Percentiles rank a stretch among this genome's conserved stretches.
phyloP scores from a whole-genome alignment of 2,329 filamentous ascomycete species.

The Clathrospora elynae region DNA sequence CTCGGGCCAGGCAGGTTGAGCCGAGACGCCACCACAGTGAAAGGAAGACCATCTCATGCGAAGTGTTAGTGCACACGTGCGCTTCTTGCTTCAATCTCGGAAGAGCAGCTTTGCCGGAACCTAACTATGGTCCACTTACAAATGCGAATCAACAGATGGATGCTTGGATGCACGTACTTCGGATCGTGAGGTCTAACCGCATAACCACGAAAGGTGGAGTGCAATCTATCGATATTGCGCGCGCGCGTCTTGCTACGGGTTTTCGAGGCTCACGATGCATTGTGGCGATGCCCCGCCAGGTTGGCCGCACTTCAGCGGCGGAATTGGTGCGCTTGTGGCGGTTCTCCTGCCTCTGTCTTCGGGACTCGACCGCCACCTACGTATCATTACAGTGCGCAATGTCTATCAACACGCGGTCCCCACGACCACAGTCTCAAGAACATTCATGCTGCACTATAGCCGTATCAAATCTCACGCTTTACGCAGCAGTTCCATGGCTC shows the following conservation, averaged over 20 bases:
- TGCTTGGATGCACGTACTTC: neutral
- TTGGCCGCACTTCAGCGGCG: slow-evolving; percentile 15
- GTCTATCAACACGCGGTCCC: neutral
- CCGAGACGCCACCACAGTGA: too few relatives aligned
- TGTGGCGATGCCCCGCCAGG: slow-evolving; percentile 18
- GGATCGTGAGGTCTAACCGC: slow-evolving; percentile 6
- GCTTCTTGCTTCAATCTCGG: neutral
- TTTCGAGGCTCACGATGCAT: slow-evolving; percentile 3
- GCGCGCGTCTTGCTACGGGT: slow-evolving; percentile 9
- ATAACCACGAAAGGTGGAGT: slow-evolving; percentile 7
- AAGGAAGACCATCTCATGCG: slow-evolving; percentile 1
- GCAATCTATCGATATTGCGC: slow-evolving; percentile 10
- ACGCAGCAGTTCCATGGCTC: slow-evolving; percentile 20
- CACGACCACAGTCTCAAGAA: too few relatives aligned
- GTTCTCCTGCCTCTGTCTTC: slow-evolving; percentile 5
- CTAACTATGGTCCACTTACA: too few relatives aligned
- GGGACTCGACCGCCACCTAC: neutral
- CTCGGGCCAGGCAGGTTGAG: slow-evolving; percentile 7
- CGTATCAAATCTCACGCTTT: slow-evolving; percentile 12
- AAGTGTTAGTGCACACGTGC: neutral
- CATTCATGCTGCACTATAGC: slow-evolving; percentile 8
- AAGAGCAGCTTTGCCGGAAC: slow-evolving; percentile 2
- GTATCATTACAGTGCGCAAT: neutral
- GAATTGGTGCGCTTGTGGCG: slow-evolving; percentile 6
- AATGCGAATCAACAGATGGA: too few relatives aligned